Base-by-base conservation (phyloP, 345 rosid species). In the Luvunga scandens region DNA sequence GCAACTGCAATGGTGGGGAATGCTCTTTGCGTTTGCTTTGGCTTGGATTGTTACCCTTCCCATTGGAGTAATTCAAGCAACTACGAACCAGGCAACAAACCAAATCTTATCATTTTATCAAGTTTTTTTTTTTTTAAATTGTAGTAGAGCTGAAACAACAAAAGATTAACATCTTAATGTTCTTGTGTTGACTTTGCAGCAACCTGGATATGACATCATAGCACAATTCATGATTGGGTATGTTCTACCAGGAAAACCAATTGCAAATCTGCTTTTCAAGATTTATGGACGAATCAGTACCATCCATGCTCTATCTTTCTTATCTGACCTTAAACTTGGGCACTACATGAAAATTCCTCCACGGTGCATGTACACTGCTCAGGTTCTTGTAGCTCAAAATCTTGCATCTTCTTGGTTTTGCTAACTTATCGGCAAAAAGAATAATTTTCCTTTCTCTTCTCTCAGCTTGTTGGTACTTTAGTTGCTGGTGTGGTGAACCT, bases 311-410 rank as follows among this genome's bases (percentile, higher is more conserved):
- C 95, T 97, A 71, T 93, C 99, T 69, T 97, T 97, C 91, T 85
- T 97, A 65, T 88, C 98, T 9, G 99, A 97, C 85, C 99, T 97
- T 76, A 97, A 97, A 86, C 98, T 94, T 12, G 99, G 98, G 24
- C 98, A 94, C 81, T 97, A 97, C 88, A 94, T 97, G 99, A 94
- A 97, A 76, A 97, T 97, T 72, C 99, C 99, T 60, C 99, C 99
- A 0, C 91, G 98, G 9, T 90, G 98, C 85, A 93, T 97, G 99
- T 97, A 91, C 84, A 88, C 85, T 1, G 98, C 98, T 80, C 99
- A 97, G 97, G 97, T 93, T 73, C 18, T 10, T 70, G 67, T 28
- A 21, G 67, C 69, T 75, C 31, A 69, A 53, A 70, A 62, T 48
- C 64, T 57, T 64, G 56, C 53, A 39, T 69, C 27, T 56, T 28